Percentiles rank a stretch among this genome's conserved stretches.
Evolutionary conservation across 2,329 filamentous ascomycete species (phyloP).

Genomic region (Penicillium sp.): DNA sequence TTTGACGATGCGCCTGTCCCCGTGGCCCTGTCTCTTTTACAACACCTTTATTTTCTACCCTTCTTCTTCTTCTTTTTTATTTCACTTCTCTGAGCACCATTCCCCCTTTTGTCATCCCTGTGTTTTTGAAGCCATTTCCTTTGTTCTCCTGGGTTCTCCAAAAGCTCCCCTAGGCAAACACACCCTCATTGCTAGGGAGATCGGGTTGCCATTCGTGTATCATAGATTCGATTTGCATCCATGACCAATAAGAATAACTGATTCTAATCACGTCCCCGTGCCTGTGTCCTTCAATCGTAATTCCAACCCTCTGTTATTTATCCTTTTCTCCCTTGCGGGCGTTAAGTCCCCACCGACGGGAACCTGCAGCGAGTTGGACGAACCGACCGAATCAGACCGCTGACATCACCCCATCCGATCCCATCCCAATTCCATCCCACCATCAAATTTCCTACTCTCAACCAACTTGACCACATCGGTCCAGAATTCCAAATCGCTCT

Average conservation of each 20-base stretch:
- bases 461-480: neutral
- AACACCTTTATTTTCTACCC: constrained; percentile 16
- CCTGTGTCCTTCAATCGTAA: neutral
- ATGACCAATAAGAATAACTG: constrained; percentile 29
- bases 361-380: constrained; percentile 10
- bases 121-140: constrained; percentile 34
- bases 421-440: neutral
- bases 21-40: constrained; percentile 18
- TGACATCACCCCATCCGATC: neutral
- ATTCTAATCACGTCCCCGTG: constrained; percentile 20
- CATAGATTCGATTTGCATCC: constrained; percentile 37
- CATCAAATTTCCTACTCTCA: constrained; percentile 1
- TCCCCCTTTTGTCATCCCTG: constrained; percentile 24
- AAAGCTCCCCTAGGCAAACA: constrained; percentile 16
- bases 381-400: constrained; percentile 13
- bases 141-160: constrained; percentile 31
- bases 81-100: constrained; percentile 23
- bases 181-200: constrained; percentile 15
- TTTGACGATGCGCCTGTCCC: constrained; percentile 23
- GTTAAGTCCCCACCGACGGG: neutral
- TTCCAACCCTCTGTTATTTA: too few species aligned
- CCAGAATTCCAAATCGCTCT: constrained; percentile 4
- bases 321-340: neutral
- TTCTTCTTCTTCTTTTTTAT: constrained; percentile 20
- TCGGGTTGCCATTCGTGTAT: constrained; percentile 37